A percentile compares a stretch with the other conserved stretches of the same genome.
Conservation (phyloP, 2,329 filamentous ascomycete species). For the Calonectria leucothoes region DNA sequence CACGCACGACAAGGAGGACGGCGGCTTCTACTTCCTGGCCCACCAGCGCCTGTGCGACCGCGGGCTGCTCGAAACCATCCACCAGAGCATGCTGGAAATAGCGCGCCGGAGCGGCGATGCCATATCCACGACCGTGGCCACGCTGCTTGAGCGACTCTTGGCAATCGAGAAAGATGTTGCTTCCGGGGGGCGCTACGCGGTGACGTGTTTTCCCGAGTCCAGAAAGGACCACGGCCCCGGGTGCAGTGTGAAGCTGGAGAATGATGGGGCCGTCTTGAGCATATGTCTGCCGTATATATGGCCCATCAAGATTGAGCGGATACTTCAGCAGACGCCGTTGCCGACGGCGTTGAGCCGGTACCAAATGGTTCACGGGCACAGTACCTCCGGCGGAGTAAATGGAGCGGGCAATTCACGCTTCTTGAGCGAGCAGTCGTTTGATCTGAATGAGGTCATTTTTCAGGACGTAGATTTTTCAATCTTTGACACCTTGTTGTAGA, state of each 20-base stretch:
- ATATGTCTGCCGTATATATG: constrained; percentile 58
- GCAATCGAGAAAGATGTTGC: constrained; percentile 54
- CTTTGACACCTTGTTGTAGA: constrained; percentile 39
- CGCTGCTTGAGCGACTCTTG: constrained; percentile 54
- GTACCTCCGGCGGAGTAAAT: no score
- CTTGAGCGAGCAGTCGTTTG: constrained; percentile 20
- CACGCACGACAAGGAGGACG: constrained; percentile 22
- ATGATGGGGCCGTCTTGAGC: constrained; percentile 36
- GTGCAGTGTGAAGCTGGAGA: constrained; percentile 10
- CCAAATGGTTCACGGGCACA: not conserved
- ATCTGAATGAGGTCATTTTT: constrained; percentile 38
- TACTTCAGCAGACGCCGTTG: not conserved
- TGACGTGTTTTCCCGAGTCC: constrained; percentile 28
- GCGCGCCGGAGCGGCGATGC: constrained; percentile 49
- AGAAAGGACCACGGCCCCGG: constrained; percentile 37
- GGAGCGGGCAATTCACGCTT: constrained; percentile 19
- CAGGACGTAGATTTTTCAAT: constrained; percentile 46
- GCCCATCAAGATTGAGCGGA: constrained; percentile 47
- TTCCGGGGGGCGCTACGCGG: constrained; percentile 39
- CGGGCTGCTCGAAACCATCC: constrained; percentile 51
- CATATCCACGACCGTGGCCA: constrained; percentile 51
- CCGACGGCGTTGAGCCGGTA: not conserved
- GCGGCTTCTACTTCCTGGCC: constrained; percentile 44
- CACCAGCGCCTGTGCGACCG: constrained; percentile 57
- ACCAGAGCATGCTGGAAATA: constrained; percentile 50